Evolutionary conservation across 1,284 basidiomycete genomes (phyloP).

Genomic region (Xerocomus cyaneibrunnescens): DNA sequence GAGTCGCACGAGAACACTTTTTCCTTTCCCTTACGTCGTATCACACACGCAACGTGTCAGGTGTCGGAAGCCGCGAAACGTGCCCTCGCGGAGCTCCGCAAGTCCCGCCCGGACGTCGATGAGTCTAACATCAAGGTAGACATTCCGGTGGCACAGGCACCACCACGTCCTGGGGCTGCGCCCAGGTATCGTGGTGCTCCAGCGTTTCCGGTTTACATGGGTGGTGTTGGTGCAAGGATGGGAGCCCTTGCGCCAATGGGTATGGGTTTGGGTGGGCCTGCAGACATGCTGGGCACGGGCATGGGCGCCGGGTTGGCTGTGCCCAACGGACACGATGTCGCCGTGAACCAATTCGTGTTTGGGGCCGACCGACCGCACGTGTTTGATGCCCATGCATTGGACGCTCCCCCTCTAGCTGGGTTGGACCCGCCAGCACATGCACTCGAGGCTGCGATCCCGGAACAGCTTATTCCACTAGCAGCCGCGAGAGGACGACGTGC

Average conservation of each 20-base stretch:
- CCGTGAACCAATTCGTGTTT: slow-evolving; percentile 10
- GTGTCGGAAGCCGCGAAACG: slow-evolving; percentile 68
- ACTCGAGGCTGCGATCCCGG: neutral
- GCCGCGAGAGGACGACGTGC: neutral
- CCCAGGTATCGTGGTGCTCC: neutral
- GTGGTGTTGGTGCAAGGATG: neutral
- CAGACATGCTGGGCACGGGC: neutral
- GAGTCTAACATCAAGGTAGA: slow-evolving; percentile 58
- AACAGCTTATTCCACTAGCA: slow-evolving; percentile 2
- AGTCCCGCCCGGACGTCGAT: slow-evolving; percentile 54
- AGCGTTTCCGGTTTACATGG: neutral
- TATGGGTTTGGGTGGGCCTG: neutral
- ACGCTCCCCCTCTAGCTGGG: neutral
- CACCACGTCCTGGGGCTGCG: neutral
- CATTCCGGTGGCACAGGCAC: slow-evolving; percentile 39
- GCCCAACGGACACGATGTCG: neutral
- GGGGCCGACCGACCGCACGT: slow-evolving; percentile 14
- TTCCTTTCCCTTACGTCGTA: neutral
- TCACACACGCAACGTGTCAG: slow-evolving; percentile 36
- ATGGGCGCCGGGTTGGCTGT: neutral
- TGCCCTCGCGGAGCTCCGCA: slow-evolving; percentile 59
- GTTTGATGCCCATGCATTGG: slow-evolving; percentile 4
- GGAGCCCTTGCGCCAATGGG: neutral
- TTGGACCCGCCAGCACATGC: neutral
- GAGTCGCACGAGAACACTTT: slow-evolving; percentile 6